These are phyloP conservation scores for Penicilliopsis zonata DNA, from an alignment of 495 filamentous ascomycete species.

Conservation along the genomic window DNA sequence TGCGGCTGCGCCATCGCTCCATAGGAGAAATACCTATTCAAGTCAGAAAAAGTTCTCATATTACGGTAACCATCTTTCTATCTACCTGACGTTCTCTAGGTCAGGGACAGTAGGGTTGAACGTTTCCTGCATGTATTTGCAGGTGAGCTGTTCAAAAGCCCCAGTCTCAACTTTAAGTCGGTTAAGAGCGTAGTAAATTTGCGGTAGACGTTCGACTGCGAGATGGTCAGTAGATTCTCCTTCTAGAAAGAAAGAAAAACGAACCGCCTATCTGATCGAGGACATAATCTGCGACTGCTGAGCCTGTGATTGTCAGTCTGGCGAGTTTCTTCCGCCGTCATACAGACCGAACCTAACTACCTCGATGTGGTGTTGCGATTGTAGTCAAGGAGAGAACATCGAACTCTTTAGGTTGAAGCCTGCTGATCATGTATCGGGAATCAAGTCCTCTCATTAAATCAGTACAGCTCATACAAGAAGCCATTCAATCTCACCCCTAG, in stretches of 20 bases:
- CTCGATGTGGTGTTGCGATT: constrained; percentile 78
- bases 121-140: constrained; percentile 61
- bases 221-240: not conserved
- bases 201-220: constrained; percentile 37
- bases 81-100: constrained; percentile 50
- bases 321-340: not conserved
- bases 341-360: constrained; percentile 18
- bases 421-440: constrained; percentile 84
- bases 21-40: constrained; percentile 71
- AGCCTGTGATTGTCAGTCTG: constrained; percentile 32
- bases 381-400: constrained; percentile 74
- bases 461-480: constrained; percentile 6
- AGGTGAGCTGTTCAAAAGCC: constrained; percentile 78
- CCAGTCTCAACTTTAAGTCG: constrained; percentile 60
- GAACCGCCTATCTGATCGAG: constrained; percentile 53
- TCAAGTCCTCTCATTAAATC: constrained; percentile 58
- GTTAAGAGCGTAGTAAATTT: constrained; percentile 57
- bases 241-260: constrained; percentile 1
- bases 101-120: constrained; percentile 81
- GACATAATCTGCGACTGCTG: constrained; percentile 75
- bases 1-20: constrained; percentile 61
- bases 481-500: constrained; percentile 32
- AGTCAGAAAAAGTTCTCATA: no score
- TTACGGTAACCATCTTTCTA: no score
- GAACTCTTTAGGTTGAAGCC: constrained; percentile 56